Conservation (phyloP, 1,284 basidiomycete genomes). For the Inonotus obliquus region DNA sequence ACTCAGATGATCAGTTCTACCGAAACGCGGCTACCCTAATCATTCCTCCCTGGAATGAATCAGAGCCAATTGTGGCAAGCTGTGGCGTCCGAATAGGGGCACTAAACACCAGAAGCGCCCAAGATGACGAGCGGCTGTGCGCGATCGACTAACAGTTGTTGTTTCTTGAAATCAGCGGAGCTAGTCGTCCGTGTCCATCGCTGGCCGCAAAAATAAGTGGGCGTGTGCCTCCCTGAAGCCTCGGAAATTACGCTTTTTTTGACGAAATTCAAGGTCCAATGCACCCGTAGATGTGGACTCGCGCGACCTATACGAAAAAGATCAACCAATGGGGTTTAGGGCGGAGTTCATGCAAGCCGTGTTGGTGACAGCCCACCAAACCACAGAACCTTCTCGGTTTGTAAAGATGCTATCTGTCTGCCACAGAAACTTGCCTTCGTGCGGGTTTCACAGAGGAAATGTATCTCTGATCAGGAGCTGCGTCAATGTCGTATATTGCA, state of each 20-base stretch:
- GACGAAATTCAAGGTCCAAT: slow-evolving; percentile 14
- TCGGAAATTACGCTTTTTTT: not conserved
- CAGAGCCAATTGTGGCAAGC: not conserved
- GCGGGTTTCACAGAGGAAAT: too few relatives aligned
- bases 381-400: too few relatives aligned
- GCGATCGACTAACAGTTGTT: not conserved
- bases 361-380: too few relatives aligned
- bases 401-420: not conserved
- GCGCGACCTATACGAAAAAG: not conserved
- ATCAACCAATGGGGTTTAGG: not conserved
- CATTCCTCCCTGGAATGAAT: not conserved
- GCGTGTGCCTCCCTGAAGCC: not conserved
- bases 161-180: not conserved
- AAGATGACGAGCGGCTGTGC: not conserved
- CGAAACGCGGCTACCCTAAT: not conserved
- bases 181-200: not conserved
- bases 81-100: not conserved
- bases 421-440: not conserved
- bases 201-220: not conserved
- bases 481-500: too few relatives aligned
- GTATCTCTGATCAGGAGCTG: too few relatives aligned
- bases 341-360: too few relatives aligned
- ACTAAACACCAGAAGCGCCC: not conserved
- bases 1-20: not conserved
- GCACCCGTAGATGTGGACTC: slow-evolving; percentile 6